phyloP scores from a whole-genome alignment of 2,329 filamentous ascomycete species.

The Xylariaceae sp. region DNA sequence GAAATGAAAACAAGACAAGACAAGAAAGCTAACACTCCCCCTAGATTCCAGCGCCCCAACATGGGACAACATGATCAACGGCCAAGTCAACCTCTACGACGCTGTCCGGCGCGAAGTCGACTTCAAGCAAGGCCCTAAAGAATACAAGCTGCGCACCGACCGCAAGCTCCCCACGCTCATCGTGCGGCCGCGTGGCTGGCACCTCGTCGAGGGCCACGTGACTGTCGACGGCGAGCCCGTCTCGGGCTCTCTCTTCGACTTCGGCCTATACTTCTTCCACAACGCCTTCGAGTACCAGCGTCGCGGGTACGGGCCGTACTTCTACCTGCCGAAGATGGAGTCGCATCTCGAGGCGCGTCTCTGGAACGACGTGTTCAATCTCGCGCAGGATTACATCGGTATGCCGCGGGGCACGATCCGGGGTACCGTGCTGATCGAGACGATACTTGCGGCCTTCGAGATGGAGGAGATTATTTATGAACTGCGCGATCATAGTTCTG shows the following conservation, averaged over 20 bases:
- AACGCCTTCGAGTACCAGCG: slow-evolving; percentile 85
- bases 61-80: slow-evolving; percentile 99
- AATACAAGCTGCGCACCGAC: slow-evolving; percentile 96
- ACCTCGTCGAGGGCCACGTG: slow-evolving; percentile 97
- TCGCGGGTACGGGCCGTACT: slow-evolving; percentile 86
- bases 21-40: slow-evolving; percentile 15
- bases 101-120: slow-evolving; percentile 90
- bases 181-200: slow-evolving; percentile 92
- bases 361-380: slow-evolving; percentile 98
- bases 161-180: slow-evolving; percentile 82
- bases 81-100: slow-evolving; percentile 96
- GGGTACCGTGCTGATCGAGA: slow-evolving; percentile 94
- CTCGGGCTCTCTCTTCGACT: slow-evolving; percentile 89
- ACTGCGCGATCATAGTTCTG: slow-evolving; percentile 90
- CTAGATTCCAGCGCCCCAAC: slow-evolving; percentile 90
- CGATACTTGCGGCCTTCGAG: slow-evolving; percentile 94
- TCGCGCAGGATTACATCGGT: slow-evolving; percentile 87
- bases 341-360: slow-evolving; percentile 93
- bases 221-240: slow-evolving; percentile 93
- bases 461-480: slow-evolving; percentile 99
- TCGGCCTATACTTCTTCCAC: slow-evolving; percentile 98
- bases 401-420: slow-evolving; percentile 89
- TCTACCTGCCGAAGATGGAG: slow-evolving; percentile 98
- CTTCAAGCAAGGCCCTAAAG: slow-evolving; percentile 92
- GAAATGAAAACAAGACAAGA: not conserved